phyloP scores from a whole-genome alignment of 345 rosid species.

The Rhodamnia argentea region DNA sequence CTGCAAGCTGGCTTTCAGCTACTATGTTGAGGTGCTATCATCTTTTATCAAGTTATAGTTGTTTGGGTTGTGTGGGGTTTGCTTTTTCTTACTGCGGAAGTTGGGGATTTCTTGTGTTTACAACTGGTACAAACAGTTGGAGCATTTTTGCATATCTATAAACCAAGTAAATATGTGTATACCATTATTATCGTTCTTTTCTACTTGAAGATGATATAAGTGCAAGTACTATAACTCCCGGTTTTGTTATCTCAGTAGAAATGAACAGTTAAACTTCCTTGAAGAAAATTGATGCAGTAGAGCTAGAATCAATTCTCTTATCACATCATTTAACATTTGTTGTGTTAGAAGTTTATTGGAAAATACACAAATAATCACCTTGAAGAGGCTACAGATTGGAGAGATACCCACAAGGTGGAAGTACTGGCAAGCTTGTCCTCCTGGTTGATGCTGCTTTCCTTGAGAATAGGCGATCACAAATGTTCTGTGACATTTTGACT shows the following conservation, averaged over 20 bases:
- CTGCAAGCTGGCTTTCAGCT: conserved; percentile 96
- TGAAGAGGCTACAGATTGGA: background rate
- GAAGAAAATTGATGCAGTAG: background rate
- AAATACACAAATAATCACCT: background rate
- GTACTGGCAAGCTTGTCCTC: background rate
- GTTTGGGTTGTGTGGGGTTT: background rate
- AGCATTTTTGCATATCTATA: background rate
- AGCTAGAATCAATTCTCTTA: background rate
- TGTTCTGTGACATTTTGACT: background rate
- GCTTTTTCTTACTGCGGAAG: background rate
- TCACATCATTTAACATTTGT: background rate
- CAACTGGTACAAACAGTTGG: background rate
- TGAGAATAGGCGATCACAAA: background rate
- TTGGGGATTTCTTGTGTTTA: background rate
- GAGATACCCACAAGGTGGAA: background rate
- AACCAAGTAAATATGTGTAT: background rate
- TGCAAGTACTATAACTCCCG: background rate
- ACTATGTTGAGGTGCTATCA: conserved; percentile 79
- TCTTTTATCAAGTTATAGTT: background rate
- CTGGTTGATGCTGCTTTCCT: background rate
- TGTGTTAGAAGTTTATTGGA: background rate
- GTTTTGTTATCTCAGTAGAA: background rate
- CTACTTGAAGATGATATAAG: background rate
- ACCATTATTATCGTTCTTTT: background rate
- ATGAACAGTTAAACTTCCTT: background rate